Percentiles rank a stretch among this genome's conserved stretches.
Evolutionary conservation across 2,329 filamentous ascomycete species (phyloP).

Genomic region (Ambrosiella cleistominuta): DNA sequence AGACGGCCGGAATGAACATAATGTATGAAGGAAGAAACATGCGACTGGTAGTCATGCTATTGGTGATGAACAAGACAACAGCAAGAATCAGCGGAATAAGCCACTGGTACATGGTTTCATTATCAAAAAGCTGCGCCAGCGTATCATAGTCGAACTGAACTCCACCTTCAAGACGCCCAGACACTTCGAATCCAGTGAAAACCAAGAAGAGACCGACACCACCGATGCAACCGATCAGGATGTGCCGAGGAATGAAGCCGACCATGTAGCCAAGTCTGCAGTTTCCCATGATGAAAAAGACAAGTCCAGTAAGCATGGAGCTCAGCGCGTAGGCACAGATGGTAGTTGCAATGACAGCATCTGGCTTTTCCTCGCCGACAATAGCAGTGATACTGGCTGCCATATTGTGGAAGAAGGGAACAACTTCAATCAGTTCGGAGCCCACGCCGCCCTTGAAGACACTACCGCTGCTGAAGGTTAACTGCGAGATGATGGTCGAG

Average conservation of each 20-base stretch:
- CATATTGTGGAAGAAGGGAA: slow-evolving; percentile 99
- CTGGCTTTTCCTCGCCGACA: slow-evolving; percentile 63
- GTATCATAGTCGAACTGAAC: slow-evolving; percentile 68
- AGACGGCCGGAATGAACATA: slow-evolving; percentile 54
- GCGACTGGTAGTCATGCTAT: slow-evolving; percentile 61
- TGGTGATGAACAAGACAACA: slow-evolving; percentile 55
- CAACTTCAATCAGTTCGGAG: slow-evolving; percentile 95
- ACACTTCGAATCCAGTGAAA: slow-evolving; percentile 83
- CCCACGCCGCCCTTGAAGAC: slow-evolving; percentile 82
- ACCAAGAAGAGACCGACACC: slow-evolving; percentile 92
- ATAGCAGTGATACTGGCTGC: slow-evolving; percentile 65
- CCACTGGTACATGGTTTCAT: slow-evolving; percentile 70
- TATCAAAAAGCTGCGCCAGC: slow-evolving; percentile 52
- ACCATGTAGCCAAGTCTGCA: slow-evolving; percentile 83
- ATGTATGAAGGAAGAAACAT: slow-evolving; percentile 82
- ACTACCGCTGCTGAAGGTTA: slow-evolving; percentile 75
- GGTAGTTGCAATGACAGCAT: slow-evolving; percentile 82
- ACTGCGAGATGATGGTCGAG: slow-evolving; percentile 83
- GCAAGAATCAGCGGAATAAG: slow-evolving; percentile 60
- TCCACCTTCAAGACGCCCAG: slow-evolving; percentile 69
- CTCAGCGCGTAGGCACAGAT: slow-evolving; percentile 83
- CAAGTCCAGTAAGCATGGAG: slow-evolving; percentile 73
- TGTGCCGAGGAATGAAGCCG: slow-evolving; percentile 91
- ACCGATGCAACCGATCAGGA: slow-evolving; percentile 90
- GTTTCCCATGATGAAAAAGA: slow-evolving; percentile 80